phyloP scores from a whole-genome alignment of 1,284 basidiomycete genomes.

The Phlebopus sp. region DNA sequence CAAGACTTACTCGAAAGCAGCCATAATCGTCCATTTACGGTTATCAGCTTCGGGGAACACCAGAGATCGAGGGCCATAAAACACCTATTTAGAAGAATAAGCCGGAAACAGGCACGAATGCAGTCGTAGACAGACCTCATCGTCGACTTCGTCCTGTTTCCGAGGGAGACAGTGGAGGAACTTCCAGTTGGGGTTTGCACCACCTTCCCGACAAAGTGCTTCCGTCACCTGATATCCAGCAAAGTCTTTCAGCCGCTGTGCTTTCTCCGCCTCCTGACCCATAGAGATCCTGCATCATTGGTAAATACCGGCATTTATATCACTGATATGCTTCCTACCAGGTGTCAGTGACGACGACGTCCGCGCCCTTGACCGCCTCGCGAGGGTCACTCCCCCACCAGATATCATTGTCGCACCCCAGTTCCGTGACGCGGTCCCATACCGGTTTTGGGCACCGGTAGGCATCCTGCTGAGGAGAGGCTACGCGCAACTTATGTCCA shows the following conservation, averaged over 20 bases:
- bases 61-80: constrained; percentile 73
- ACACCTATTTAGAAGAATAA: constrained; percentile 46
- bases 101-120: background rate
- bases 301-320: background rate
- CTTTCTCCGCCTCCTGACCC: constrained; percentile 96
- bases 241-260: constrained; percentile 86
- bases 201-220: constrained; percentile 70
- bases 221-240: constrained; percentile 95
- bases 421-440: constrained; percentile 72
- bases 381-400: constrained; percentile 77
- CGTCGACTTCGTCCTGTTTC: constrained; percentile 91
- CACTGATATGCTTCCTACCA: constrained; percentile 54
- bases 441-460: constrained; percentile 82
- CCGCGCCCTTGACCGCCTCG: constrained; percentile 87
- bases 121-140: constrained; percentile 61
- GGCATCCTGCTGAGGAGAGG: constrained; percentile 60
- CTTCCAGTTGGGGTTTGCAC: constrained; percentile 87
- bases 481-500: constrained; percentile 85
- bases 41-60: constrained; percentile 81
- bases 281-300: constrained; percentile 80
- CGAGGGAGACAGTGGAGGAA: constrained; percentile 97
- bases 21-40: constrained; percentile 94
- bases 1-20: constrained; percentile 72
- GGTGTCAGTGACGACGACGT: constrained; percentile 94
- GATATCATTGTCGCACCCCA: constrained; percentile 70